These are phyloP conservation scores for Grammothele lineata DNA, from an alignment of 768 basidiomycete genomes.

Conservation along the genomic window DNA sequence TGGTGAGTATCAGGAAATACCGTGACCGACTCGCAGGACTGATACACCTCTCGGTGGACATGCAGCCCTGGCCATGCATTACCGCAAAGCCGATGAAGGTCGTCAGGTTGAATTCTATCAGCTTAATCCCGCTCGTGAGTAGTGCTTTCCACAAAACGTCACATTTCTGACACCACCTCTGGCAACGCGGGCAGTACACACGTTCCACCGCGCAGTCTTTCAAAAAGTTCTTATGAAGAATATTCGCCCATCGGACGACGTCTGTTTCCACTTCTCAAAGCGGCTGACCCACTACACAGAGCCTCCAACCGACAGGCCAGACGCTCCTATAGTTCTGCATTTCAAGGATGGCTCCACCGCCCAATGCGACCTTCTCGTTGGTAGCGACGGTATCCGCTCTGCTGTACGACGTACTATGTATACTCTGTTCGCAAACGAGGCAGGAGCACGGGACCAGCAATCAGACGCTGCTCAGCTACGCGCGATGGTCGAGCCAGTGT, in stretches of 20 bases:
- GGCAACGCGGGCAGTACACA: not conserved
- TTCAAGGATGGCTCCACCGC: conserved; percentile 36
- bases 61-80: not conserved
- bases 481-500: not conserved
- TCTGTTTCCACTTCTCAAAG: conserved; percentile 29
- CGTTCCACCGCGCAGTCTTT: conserved; percentile 36
- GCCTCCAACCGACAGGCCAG: not conserved
- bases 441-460: not conserved
- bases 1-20: not conserved
- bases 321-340: conserved; percentile 22
- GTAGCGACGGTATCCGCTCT: conserved; percentile 41
- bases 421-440: conserved; percentile 10
- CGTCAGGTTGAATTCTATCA: not conserved
- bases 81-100: not conserved
- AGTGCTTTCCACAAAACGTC: too few relatives aligned
- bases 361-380: conserved; percentile 38
- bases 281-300: conserved; percentile 10
- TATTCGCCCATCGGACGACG: conserved; percentile 16
- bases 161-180: not conserved
- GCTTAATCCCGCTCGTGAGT: not conserved
- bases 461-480: not conserved
- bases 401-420: conserved; percentile 27
- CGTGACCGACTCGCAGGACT: not conserved
- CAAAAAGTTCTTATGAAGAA: conserved; percentile 29
- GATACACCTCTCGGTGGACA: too few relatives aligned